Evolutionary conservation across 345 rosid genomes (phyloP), one percentile per base, ranked within the genome.

Genomic region (Eucalyptus coolabah): DNA sequence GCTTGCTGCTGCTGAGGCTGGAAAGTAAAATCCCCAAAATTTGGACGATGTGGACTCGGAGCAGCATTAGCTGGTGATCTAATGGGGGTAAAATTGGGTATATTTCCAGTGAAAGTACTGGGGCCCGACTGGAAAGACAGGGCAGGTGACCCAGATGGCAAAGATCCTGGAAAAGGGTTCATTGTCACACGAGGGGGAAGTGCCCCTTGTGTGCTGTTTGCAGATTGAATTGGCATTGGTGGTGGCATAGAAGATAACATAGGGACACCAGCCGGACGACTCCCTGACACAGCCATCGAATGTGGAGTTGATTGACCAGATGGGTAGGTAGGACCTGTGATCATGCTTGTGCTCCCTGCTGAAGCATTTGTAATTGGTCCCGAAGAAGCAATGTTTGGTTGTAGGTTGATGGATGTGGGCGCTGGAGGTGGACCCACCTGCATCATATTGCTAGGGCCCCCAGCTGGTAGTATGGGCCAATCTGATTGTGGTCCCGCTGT

Each of bases 11-110:
- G 94, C 40, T 92, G 95, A 86, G 91, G 93, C 81, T 87, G 96
- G 91, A 95, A 97, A 44, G 95, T 95, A 49, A 96, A 97, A 91
- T 95, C 97, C 54, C 92, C 93, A 30, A 89, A 90, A 91, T 89
- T 92, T 21, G 96, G 91, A 77, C 90, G 95, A 91, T 88, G 94
- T 4, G 69, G 92, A 69, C 92, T 92, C 5, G 92, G 91, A 89
- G 89, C 88, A 51, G 91, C 54, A 89, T 88, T 89, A 72, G 89
- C 59, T 28, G 92, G 91, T 47, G 91, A 93, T 90, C 92, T 93
- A 44, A 60, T n/a, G 37, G 94, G 89, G 87, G 93, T 89, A 92
- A 92, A 94, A 85, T 92, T 94, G 72, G 91, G 86, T 51, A 69
- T 40, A 86, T 83, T 88, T 88, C 91, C 92, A 89, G 94, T 88